Conservation (phyloP, 306 rosid species). For the Cyamopsis tetragonoloba region DNA sequence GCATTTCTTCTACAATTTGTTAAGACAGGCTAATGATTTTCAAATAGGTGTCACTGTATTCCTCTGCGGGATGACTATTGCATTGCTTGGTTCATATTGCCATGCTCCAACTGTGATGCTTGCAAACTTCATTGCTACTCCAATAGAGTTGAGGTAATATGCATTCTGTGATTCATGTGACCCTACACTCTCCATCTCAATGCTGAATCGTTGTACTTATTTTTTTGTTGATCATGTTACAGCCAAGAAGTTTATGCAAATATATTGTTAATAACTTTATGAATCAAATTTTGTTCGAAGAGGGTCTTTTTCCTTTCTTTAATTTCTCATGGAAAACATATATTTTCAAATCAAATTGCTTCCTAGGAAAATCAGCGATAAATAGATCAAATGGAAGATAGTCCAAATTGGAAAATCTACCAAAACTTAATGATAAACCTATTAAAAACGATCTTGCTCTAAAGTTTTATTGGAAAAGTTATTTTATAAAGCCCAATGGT, state of each 20-base stretch:
- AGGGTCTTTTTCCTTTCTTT: neutral
- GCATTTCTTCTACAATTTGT: neutral
- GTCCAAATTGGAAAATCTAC: neutral
- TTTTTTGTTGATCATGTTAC: constrained; percentile 7
- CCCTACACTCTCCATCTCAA: neutral
- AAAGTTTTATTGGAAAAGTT: neutral
- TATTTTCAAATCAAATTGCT: constrained; percentile 2
- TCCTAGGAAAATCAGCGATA: neutral
- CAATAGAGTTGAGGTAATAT: constrained; percentile 81
- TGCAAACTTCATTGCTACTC: constrained; percentile 84
- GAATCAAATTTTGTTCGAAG: constrained; percentile 5
- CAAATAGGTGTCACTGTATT: constrained; percentile 75
- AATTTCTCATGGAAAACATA: neutral
- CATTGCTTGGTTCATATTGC: constrained; percentile 62
- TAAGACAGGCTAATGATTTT: constrained; percentile 15
- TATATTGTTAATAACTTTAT: constrained; percentile 7
- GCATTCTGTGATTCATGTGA: neutral
- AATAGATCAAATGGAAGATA: neutral
- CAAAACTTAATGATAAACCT: neutral
- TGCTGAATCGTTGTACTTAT: neutral
- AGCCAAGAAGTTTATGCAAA: constrained; percentile 1
- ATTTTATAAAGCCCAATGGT: neutral
- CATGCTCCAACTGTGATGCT: constrained; percentile 91
- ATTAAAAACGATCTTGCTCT: neutral
- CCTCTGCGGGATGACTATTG: constrained; percentile 71